Evolutionary conservation across 345 rosid species (phyloP).

Genomic region (Clarkia xantiana): DNA sequence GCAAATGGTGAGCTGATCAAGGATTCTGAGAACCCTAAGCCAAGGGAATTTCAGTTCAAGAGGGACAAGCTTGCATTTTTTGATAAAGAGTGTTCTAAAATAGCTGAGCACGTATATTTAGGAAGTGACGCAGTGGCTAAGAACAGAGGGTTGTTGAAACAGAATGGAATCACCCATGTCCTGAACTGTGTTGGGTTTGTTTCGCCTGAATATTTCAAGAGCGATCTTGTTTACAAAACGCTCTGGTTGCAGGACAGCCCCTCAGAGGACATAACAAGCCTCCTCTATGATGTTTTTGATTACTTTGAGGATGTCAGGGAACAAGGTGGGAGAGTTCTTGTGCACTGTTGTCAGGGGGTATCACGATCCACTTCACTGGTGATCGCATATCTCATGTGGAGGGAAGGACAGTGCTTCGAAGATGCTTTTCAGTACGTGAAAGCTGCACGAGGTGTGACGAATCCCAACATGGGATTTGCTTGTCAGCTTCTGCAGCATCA

Average conservation of each 20-base stretch:
- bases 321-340: constrained; percentile 51
- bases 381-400: constrained; percentile 73
- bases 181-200: constrained; percentile 66
- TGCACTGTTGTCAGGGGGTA: constrained; percentile 65
- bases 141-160: constrained; percentile 40
- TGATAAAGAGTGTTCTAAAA: constrained; percentile 60
- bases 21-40: too few species aligned
- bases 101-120: constrained; percentile 45
- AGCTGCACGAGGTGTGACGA: constrained; percentile 58
- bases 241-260: constrained; percentile 66
- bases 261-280: constrained; percentile 57
- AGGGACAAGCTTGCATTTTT: constrained; percentile 58
- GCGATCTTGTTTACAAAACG: constrained; percentile 59
- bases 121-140: constrained; percentile 70
- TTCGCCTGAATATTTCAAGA: constrained; percentile 61
- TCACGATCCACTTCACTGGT: constrained; percentile 56
- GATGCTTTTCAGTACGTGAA: constrained; percentile 60
- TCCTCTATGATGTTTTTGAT: constrained; percentile 64
- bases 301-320: constrained; percentile 68
- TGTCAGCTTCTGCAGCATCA: constrained; percentile 69
- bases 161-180: constrained; percentile 64
- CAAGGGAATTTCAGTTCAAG: constrained; percentile 41
- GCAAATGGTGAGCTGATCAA: not conserved
- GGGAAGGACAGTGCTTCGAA: constrained; percentile 61
- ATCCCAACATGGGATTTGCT: constrained; percentile 69